Evolutionary conservation across 2,329 filamentous ascomycete species (phyloP).

Genomic region (Leptographium wingfieldii): DNA sequence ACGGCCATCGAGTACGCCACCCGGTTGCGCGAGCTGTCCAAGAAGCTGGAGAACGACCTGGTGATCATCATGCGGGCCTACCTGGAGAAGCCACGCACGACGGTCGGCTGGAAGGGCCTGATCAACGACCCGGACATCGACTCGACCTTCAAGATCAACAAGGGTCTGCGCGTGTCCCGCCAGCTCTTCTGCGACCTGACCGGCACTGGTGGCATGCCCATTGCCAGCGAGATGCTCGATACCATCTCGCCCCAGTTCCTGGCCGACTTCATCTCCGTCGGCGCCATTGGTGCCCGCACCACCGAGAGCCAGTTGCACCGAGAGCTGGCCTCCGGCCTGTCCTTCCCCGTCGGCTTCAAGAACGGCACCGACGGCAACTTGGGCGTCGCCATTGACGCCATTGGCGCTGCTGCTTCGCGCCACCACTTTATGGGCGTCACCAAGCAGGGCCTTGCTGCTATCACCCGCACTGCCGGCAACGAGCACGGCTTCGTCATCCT

Average conservation of each 20-base stretch:
- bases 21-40: slow-evolving; percentile 62
- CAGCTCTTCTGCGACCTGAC: slow-evolving; percentile 91
- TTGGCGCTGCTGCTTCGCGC: slow-evolving; percentile 69
- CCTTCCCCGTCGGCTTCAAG: slow-evolving; percentile 98
- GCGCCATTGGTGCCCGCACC: slow-evolving; percentile 88
- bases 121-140: slow-evolving; percentile 99
- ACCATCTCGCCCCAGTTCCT: slow-evolving; percentile 98
- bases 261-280: slow-evolving; percentile 87
- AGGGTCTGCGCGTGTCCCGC: slow-evolving; percentile 82
- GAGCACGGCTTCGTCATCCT: slow-evolving; percentile 97
- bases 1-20: slow-evolving; percentile 80
- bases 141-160: slow-evolving; percentile 97
- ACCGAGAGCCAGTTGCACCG: slow-evolving; percentile 95
- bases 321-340: slow-evolving; percentile 86
- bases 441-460: slow-evolving; percentile 90
- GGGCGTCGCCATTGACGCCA: slow-evolving; percentile 86
- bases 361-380: slow-evolving; percentile 94
- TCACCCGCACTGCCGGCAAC: slow-evolving; percentile 86
- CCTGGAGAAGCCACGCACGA: slow-evolving; percentile 96
- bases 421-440: slow-evolving; percentile 99
- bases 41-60: slow-evolving; percentile 71
- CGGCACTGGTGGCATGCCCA: slow-evolving; percentile 76
- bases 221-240: slow-evolving; percentile 96
- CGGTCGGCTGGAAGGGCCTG: slow-evolving; percentile 96
- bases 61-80: slow-evolving; percentile 96